Conservation (phyloP, 257 asterid species). For the Solanum verrucosum region DNA sequence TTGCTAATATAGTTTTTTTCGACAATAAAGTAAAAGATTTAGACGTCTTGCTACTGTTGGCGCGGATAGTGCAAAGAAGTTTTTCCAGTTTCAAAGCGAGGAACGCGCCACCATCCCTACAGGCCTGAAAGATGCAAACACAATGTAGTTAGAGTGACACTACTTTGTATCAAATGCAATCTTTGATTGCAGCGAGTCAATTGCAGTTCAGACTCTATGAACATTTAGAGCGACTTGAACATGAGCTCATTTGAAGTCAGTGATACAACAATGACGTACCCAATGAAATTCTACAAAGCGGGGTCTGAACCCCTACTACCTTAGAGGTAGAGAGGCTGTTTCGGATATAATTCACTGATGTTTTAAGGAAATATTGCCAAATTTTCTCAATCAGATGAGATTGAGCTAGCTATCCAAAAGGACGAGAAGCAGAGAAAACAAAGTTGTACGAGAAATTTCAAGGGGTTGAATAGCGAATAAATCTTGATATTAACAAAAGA, state of each 20-base stretch:
- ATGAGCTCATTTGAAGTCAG: neutral
- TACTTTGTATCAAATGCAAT: neutral
- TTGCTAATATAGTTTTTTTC: neutral
- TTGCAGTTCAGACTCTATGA: neutral
- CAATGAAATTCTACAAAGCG: neutral
- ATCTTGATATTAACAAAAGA: slow-evolving; percentile 17
- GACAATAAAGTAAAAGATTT: neutral
- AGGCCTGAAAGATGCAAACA: slow-evolving; percentile 27
- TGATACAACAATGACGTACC: neutral
- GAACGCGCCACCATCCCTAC: slow-evolving; percentile 24
- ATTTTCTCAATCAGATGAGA: neutral
- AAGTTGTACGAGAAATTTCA: neutral
- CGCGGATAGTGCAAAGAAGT: neutral
- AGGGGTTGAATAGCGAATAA: neutral
- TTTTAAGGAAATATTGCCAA: neutral
- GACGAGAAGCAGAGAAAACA: neutral
- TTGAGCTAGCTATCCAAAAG: neutral
- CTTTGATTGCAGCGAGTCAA: neutral
- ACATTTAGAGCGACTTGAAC: neutral
- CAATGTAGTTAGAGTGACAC: neutral
- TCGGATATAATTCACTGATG: neutral
- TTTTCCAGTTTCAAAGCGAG: slow-evolving; percentile 21
- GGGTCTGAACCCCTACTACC: neutral
- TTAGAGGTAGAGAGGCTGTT: neutral
- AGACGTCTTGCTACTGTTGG: neutral